phyloP scores from a whole-genome alignment of 805 yeast species.

The Wickerhamomyces pijperi region DNA sequence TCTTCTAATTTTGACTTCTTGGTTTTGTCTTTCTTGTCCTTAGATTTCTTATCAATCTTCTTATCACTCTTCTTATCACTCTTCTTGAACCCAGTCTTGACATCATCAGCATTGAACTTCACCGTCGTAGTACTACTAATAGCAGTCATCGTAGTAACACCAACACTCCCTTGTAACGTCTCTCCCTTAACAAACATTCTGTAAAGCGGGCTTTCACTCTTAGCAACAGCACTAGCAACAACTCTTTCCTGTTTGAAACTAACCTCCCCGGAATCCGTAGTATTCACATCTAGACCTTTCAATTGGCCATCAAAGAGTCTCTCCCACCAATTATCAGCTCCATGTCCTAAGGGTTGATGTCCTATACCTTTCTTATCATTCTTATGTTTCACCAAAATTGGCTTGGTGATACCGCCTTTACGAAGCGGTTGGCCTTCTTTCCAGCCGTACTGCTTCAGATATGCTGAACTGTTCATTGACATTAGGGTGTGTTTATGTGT shows the following conservation, averaged over 20 bases:
- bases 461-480: constrained; percentile 75
- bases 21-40: constrained; percentile 14
- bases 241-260: constrained; percentile 43
- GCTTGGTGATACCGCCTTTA: constrained; percentile 71
- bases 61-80: constrained; percentile 13
- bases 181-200: constrained; percentile 83
- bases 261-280: constrained; percentile 22
- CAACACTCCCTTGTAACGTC: constrained; percentile 69
- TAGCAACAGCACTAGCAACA: constrained; percentile 35
- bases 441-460: constrained; percentile 82
- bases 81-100: constrained; percentile 8
- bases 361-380: constrained; percentile 89
- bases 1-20: constrained; percentile 14
- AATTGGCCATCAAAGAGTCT: constrained; percentile 87
- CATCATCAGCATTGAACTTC: constrained; percentile 1
- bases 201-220: constrained; percentile 62
- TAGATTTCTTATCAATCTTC: constrained; percentile 10
- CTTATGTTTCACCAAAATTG: constrained; percentile 83
- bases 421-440: constrained; percentile 77
- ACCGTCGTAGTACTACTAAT: constrained; percentile 8
- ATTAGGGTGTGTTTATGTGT: too few species aligned
- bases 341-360: constrained; percentile 35
- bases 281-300: constrained; percentile 54
- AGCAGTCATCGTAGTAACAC: constrained; percentile 10
- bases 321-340: constrained; percentile 94